Base-by-base conservation (phyloP, 441 rosid species). In the Iberis amara region DNA sequence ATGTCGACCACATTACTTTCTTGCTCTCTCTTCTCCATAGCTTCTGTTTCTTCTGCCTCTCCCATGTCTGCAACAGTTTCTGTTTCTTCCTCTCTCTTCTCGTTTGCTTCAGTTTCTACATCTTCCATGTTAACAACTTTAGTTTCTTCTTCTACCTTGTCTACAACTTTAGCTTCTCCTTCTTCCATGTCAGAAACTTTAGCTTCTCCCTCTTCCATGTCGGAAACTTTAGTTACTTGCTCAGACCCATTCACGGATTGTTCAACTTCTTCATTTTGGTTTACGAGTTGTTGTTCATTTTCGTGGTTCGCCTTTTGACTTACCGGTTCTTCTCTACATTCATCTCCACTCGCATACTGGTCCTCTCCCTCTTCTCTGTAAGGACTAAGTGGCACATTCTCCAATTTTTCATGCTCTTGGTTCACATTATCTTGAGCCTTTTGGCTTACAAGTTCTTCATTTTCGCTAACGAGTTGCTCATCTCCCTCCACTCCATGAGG, bases 121-220 rank as follows among this genome's bases (percentile, higher is more conserved):
- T 36, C 23, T 11, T 4, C 3, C 44, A 23, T 31, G 15, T 54
- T 24, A 0, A 53, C 12, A 28, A 13, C 23, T 31, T 36, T 46
- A 28, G 13, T 33, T 35, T 35, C 27, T 45, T 44, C 26, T n/a
- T 9, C 36, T 23, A 3, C 36, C 39, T 1, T 40, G 32, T 36
- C 11, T 3, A 14, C 33, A 52, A 52, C 44, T 42, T 74, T 74
- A 73, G 53, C 62, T 81, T 36, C 76, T 71, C 68, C 66, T 12
- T 43, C 46, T 14, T 9, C 83, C 11, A 79, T 86, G 44, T 81
- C 88, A 60, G 76, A 90, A 0, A 70, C 72, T 59, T 72, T 89
- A 59, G 64, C 62, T 81, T 36, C 76, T 71, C 68, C 66, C 23
- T 43, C 46, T 14, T 9, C 83, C 11, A 79, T 86, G 44, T 81